phyloP scores from a whole-genome alignment of 768 basidiomycete genomes.

The Suillus subluteus region DNA sequence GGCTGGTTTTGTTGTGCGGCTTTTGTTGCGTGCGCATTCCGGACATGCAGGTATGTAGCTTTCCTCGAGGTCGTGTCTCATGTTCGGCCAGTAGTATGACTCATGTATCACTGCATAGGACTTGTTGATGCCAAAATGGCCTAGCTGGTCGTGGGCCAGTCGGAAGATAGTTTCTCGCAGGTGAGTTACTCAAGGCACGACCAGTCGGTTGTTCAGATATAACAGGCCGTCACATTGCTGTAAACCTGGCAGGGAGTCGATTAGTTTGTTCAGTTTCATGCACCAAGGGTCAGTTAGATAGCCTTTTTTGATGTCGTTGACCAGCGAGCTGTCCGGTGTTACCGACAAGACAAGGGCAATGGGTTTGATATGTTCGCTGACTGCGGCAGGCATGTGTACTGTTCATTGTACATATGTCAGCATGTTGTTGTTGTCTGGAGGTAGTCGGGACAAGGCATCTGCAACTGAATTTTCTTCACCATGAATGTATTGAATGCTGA shows the following conservation, averaged over 20 bases:
- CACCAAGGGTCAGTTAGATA: background rate
- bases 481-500: slow-evolving; percentile 38
- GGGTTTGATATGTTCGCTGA: no score
- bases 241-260: background rate
- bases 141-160: background rate
- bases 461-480: no score
- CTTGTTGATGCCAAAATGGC: slow-evolving; percentile 28
- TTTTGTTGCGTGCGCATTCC: slow-evolving; percentile 36
- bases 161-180: slow-evolving; percentile 17
- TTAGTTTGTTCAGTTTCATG: background rate
- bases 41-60: slow-evolving; percentile 24
- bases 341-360: no score
- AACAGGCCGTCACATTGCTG: slow-evolving; percentile 18
- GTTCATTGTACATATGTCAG: no score
- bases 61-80: slow-evolving; percentile 5
- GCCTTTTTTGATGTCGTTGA: background rate
- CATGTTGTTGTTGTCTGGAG: no score
- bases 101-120: slow-evolving; percentile 25
- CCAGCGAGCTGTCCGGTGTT: background rate
- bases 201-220: slow-evolving; percentile 26
- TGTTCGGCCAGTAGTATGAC: slow-evolving; percentile 28
- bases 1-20: slow-evolving; percentile 20
- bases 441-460: no score
- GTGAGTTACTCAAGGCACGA: slow-evolving; percentile 17
- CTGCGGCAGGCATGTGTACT: no score